Base-by-base conservation (phyloP, 2,329 filamentous ascomycete species). In the Arachnopeziza araneosa region DNA sequence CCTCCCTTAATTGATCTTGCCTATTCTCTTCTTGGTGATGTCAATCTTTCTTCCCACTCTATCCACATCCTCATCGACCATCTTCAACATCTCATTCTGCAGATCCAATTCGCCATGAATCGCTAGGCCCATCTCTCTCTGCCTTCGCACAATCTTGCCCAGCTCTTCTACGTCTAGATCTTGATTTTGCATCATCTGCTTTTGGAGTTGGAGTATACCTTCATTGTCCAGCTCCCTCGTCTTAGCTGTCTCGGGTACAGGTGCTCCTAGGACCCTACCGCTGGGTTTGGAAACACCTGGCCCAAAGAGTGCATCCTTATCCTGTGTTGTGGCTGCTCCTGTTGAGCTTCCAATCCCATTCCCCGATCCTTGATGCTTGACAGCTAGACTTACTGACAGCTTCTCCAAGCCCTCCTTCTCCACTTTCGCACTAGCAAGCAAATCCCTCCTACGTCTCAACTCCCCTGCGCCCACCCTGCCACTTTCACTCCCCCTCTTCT, bases 391-490 rank as follows among this genome's bases (percentile, higher is more conserved):
- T 64, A 86, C 84, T 69, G 88, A 83, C 44, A 93, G 78, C 70
- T 85, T 86, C 67, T 95, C 90, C 21, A 95, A 76, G 2, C 87
- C 88, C 59, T 93, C 89, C 59, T 85, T 83, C 73, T 95, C 90
- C 68, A 89, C 88, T 67, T 83, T 80, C 7, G 88, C 88, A 14
- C 85, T 81, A 1, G 83, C 82, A 3, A 95, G 75, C 63, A 93
- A 76, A 72, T 95, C 90, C 59, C 84, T 79, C 55, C 91, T 78
- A 7, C 91, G 78, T 52, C 89, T 79, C 36, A 93, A 75, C 76
- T 95, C 90, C 19, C 90, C 90, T 2, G 90, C 87, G 2, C 89
- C 89, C 1, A 93, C 70, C 71, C 71, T 64, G 67, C 67, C 61
- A 6, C 63, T 63, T 36, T 67, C 57, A 24, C 64, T 59, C 30